Base-by-base conservation (phyloP, 441 rosid genomes). In the Syzygium malaccense region DNA sequence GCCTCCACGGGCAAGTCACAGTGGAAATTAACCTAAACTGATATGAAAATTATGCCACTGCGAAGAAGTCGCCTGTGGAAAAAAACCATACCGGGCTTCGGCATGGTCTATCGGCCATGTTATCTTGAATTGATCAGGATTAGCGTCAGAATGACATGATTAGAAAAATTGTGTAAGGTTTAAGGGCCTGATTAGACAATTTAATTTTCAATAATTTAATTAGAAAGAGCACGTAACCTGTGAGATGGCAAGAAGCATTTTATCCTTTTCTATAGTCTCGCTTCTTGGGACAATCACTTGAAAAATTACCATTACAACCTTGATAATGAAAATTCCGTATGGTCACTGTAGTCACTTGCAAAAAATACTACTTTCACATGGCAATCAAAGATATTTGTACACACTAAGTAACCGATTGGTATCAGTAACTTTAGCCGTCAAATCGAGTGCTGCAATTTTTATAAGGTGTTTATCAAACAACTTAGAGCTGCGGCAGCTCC, bases 1-100 rank as follows among this genome's bases (percentile, higher is more conserved):
- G 2, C 0, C 1, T 60, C 66, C n/a, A 3, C 7, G 28, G 2
- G 0, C 15, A 13, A 4, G 8, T n/a, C 4, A n/a, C 9, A 1
- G 0, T 6, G 9, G 2, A 62, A 62, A 62, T 28, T 62, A 62
- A 2, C 33, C 0, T 14, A 17, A n/a, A 60, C 6, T n/a, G 1
- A 30, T 7, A 7, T 7, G 4, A 30, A 64, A 64, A 30, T 64
- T 15, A 30, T 64, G 23, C 12, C 23, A 8, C 17, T n/a, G 0
- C 1, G 4, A 7, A n/a, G 3, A 7, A n/a, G 8, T 11, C 15
- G 11, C 25, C 1, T 55, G 8, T 8, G 58, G 4, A 14, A 7
- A 30, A 30, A 30, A 30, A 5, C 32, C 13, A 2, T 12, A 0
- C 0, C 10, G 41, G 41, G 8, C 75, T 66, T 32, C 2, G 2